Percentiles rank a stretch among this genome's conserved stretches.
phyloP scores from a whole-genome alignment of 306 rosid genomes.

The Citrullus colocynthis region DNA sequence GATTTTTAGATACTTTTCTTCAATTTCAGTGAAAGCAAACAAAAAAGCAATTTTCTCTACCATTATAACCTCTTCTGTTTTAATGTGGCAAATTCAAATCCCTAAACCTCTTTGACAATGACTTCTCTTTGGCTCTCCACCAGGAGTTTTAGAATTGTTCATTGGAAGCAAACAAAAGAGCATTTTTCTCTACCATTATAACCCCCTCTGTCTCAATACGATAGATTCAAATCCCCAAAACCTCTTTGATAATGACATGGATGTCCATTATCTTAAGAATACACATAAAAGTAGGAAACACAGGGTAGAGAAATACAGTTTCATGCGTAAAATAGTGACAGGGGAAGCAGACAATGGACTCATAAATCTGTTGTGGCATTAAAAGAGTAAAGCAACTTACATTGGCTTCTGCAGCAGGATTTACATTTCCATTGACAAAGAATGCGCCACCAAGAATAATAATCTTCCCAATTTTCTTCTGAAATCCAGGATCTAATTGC shows the following conservation, averaged over 20 bases:
- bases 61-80: background rate
- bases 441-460: slow-evolving; percentile 84
- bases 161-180: background rate
- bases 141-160: background rate
- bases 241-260: background rate
- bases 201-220: background rate
- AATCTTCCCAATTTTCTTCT: slow-evolving; percentile 60
- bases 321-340: background rate
- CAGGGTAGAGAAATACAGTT: background rate
- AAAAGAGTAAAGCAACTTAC: slow-evolving; percentile 23
- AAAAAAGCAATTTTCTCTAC: background rate
- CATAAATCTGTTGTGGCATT: background rate
- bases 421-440: slow-evolving; percentile 83
- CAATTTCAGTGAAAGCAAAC: background rate
- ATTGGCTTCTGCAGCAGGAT: slow-evolving; percentile 94
- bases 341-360: background rate
- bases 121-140: background rate
- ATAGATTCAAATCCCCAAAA: background rate
- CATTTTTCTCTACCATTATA: background rate
- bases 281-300: background rate
- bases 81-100: background rate
- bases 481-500: slow-evolving; percentile 64
- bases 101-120: background rate
- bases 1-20: background rate
- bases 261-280: background rate